Evolutionary conservation across 2,329 filamentous ascomycete species (phyloP).

Genomic region (Pseudocercospora musae): DNA sequence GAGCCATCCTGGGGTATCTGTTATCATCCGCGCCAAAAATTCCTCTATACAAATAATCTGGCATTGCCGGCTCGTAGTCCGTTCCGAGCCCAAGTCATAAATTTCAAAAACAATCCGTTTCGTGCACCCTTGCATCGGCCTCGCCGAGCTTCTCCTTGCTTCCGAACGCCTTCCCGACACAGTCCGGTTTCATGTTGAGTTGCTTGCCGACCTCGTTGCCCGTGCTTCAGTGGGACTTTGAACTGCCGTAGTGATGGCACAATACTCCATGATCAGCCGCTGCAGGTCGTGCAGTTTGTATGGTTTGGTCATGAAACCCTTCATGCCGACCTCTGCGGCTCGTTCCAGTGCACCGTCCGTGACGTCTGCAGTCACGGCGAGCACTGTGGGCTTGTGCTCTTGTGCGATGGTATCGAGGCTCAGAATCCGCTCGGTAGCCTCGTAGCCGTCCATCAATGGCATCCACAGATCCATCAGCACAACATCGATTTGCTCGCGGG

Average conservation of each 20-base stretch:
- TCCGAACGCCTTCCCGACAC: background rate
- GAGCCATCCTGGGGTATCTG: background rate
- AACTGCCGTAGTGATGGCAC: constrained; percentile 23
- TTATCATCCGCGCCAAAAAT: background rate
- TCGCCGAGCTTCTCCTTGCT: background rate
- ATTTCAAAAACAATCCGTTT: background rate
- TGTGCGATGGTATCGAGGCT: constrained; percentile 39
- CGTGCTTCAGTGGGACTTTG: background rate
- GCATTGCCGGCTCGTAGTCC: constrained; percentile 1
- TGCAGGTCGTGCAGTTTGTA: constrained; percentile 63
- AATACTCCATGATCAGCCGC: constrained; percentile 54
- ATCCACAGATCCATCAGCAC: constrained; percentile 76
- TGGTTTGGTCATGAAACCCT: constrained; percentile 66
- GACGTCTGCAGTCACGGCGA: constrained; percentile 66
- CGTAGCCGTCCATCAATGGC: constrained; percentile 70
- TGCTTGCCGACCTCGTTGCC: background rate
- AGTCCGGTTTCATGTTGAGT: background rate
- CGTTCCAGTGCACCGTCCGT: constrained; percentile 61
- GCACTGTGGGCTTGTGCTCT: constrained; percentile 42
- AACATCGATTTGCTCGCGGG: constrained; percentile 52
- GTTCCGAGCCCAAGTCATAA: background rate
- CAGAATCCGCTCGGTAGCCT: constrained; percentile 63
- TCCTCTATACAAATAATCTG: background rate
- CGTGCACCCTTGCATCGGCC: background rate
- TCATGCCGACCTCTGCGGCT: constrained; percentile 62